phyloP scores from a whole-genome alignment of 306 rosid genomes.

The Sindora glabra region DNA sequence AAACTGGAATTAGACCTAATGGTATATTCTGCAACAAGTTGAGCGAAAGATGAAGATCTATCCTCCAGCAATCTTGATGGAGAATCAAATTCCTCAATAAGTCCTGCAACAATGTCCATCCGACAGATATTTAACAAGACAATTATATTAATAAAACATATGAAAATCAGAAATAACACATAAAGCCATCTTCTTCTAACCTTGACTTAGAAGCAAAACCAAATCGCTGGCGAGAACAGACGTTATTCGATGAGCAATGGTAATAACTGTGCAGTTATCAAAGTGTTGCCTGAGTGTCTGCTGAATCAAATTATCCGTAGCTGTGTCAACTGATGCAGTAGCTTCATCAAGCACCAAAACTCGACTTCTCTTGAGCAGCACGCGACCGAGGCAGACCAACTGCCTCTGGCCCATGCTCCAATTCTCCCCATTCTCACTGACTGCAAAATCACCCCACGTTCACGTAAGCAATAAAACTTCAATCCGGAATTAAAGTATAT shows the following conservation, averaged over 20 bases:
- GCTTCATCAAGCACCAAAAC: conserved; percentile 58
- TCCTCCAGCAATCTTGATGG: conserved; percentile 44
- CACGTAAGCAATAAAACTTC: not conserved
- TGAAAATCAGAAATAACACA: too few relatives aligned
- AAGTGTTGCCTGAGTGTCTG: conserved; percentile 39
- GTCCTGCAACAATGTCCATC: conserved; percentile 27
- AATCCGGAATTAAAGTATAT: not conserved
- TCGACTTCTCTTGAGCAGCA: conserved; percentile 42
- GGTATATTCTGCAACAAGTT: conserved; percentile 44
- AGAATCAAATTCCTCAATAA: conserved; percentile 46
- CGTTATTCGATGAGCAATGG: conserved; percentile 52
- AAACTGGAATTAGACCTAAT: conserved; percentile 24
- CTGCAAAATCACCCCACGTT: conserved; percentile 14
- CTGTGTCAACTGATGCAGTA: conserved; percentile 50
- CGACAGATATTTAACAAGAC: too few relatives aligned
- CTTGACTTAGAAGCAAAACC: conserved; percentile 48
- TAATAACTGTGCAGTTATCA: conserved; percentile 31
- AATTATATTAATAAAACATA: too few relatives aligned
- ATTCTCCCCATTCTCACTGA: conserved; percentile 47
- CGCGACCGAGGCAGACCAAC: conserved; percentile 52
- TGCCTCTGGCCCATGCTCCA: conserved; percentile 77
- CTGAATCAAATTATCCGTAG: conserved; percentile 52
- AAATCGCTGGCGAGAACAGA: conserved; percentile 47
- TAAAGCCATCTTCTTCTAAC: conserved; percentile 1
- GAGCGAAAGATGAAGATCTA: conserved; percentile 45